Conservation (phyloP, 495 filamentous ascomycete species). For the Cercophora scortea region DNA sequence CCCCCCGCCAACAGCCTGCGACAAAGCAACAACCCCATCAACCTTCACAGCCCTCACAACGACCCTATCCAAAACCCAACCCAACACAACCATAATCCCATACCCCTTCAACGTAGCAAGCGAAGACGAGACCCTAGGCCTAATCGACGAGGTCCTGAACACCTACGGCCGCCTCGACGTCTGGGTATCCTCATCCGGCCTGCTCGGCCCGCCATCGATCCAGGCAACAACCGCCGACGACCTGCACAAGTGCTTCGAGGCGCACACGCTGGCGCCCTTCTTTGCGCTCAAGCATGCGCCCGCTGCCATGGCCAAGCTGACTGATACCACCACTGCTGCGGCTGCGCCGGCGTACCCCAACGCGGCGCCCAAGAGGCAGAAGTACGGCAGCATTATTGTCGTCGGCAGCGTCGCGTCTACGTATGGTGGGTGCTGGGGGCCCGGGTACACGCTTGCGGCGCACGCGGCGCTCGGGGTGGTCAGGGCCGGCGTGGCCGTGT, state of each 20-base stretch:
- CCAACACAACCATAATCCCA: constrained; percentile 50
- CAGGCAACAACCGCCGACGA: constrained; percentile 45
- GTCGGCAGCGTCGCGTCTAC: constrained; percentile 47
- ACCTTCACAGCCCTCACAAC: constrained; percentile 21
- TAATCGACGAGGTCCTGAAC: constrained; percentile 56
- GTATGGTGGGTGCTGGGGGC: constrained; percentile 53
- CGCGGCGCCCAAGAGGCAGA: constrained; percentile 47
- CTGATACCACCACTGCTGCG: constrained; percentile 10
- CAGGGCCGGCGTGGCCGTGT: constrained; percentile 44
- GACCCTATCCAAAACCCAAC: constrained; percentile 26
- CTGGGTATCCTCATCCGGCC: constrained; percentile 48
- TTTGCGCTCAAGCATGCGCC: constrained; percentile 57
- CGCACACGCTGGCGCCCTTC: constrained; percentile 51
- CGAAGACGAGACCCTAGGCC: constrained; percentile 50
- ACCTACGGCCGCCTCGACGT: constrained; percentile 51
- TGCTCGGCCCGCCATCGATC: constrained; percentile 50
- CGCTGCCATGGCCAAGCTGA: constrained; percentile 53
- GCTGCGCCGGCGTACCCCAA: constrained; percentile 49
- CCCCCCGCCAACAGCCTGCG: constrained; percentile 19
- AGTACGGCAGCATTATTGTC: constrained; percentile 54
- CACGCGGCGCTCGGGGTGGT: constrained; percentile 56
- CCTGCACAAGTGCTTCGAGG: constrained; percentile 47
- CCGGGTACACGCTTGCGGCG: constrained; percentile 48
- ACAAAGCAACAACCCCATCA: constrained; percentile 14
- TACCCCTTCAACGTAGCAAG: constrained; percentile 48